Percentiles rank a stretch among this genome's conserved stretches.
Evolutionary conservation across 805 yeast genomes (phyloP).

Genomic region (Cyberlindnera mrakii): DNA sequence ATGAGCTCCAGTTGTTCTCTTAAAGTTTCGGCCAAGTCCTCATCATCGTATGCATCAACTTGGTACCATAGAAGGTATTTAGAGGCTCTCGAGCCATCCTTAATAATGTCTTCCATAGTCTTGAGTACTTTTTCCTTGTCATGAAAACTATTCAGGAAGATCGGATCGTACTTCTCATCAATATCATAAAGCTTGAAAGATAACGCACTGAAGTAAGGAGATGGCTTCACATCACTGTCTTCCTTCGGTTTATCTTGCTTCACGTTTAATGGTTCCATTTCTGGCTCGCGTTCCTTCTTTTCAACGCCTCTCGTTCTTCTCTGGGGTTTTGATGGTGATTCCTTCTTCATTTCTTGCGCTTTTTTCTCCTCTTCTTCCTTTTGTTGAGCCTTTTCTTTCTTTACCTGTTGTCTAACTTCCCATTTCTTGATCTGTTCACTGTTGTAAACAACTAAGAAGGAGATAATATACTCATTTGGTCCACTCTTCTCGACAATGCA

Average conservation of each 20-base stretch:
- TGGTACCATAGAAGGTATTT: constrained; percentile 77
- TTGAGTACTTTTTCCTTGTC: constrained; percentile 48
- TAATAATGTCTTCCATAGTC: constrained; percentile 56
- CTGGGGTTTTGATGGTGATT: constrained; percentile 11
- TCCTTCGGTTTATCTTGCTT: constrained; percentile 4
- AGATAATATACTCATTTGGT: constrained; percentile 30
- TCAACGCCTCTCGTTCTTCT: constrained; percentile 6
- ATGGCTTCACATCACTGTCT: constrained; percentile 27
- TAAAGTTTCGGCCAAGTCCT: constrained; percentile 54
- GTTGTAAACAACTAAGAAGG: constrained; percentile 29
- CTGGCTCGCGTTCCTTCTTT: constrained; percentile 9
- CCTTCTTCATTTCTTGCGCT: constrained; percentile 13
- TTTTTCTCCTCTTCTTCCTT: constrained; percentile 20
- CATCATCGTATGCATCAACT: constrained; percentile 70
- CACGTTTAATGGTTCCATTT: background rate
- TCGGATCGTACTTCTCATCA: constrained; percentile 58
- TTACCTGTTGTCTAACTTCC: constrained; percentile 12
- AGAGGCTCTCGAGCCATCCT: constrained; percentile 52
- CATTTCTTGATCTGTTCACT: constrained; percentile 21
- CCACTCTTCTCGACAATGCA: constrained; percentile 59
- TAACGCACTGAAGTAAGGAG: constrained; percentile 47
- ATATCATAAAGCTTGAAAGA: constrained; percentile 62
- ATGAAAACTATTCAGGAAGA: constrained; percentile 60
- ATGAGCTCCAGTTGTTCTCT: constrained; percentile 50
- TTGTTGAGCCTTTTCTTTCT: constrained; percentile 20